These are phyloP conservation scores for Nothopassalora personata DNA, from an alignment of 2,329 filamentous ascomycete genomes.

Conservation along the genomic window DNA sequence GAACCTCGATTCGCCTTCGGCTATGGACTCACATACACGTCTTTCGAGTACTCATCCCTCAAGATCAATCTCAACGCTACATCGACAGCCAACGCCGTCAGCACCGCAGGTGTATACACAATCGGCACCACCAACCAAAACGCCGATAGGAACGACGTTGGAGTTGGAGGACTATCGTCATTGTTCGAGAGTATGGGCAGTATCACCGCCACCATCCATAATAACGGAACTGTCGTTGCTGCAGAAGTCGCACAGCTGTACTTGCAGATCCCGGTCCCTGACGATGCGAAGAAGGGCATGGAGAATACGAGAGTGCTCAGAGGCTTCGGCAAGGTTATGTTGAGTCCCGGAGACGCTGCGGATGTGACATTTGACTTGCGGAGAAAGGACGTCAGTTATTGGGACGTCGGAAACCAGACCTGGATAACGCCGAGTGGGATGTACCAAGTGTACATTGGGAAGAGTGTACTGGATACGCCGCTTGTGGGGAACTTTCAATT, in stretches of 20 bases:
- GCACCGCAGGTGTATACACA: conserved; percentile 23
- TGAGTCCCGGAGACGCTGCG: conserved; percentile 28
- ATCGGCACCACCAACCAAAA: conserved; percentile 30
- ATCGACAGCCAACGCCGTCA: conserved; percentile 18
- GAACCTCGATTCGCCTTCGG: conserved; percentile 34
- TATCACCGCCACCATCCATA: conserved; percentile 47
- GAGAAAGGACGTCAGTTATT: conserved; percentile 45
- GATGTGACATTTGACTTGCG: conserved; percentile 36
- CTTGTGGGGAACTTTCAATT: conserved; percentile 22
- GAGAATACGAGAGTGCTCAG: conserved; percentile 27
- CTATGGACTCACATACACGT: conserved; percentile 35
- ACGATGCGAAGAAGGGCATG: conserved; percentile 45
- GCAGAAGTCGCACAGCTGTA: conserved; percentile 51
- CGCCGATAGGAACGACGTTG: conserved; percentile 18
- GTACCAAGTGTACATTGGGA: conserved; percentile 46
- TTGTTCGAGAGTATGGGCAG: conserved; percentile 49
- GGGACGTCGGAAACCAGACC: conserved; percentile 46
- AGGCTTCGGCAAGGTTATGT: conserved; percentile 31
- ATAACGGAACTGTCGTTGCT: conserved; percentile 46
- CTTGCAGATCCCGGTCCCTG: conserved; percentile 36
- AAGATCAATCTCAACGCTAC: conserved; percentile 25
- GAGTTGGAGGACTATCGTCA: conserved; percentile 26
- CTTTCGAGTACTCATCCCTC: conserved; percentile 32
- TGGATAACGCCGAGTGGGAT: conserved; percentile 45
- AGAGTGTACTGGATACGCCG: conserved; percentile 32